Conservation (phyloP, 805 yeast genomes). For the Saccharomycopsis fodiens region DNA sequence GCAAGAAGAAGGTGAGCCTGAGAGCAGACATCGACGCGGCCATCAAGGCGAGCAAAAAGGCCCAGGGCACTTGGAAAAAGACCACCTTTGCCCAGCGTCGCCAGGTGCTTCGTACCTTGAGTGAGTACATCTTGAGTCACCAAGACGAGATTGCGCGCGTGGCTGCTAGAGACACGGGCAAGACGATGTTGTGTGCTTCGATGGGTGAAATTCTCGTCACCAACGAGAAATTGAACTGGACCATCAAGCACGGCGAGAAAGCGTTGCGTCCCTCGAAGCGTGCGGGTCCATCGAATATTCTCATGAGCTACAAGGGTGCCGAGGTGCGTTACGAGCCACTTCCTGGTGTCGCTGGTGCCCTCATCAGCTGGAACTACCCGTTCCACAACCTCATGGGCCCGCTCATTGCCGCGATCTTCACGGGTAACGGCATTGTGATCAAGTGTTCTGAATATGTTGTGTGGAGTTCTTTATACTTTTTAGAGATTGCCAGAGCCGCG, state of each 20-base stretch:
- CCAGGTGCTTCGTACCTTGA: constrained; percentile 61
- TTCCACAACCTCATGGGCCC: constrained; percentile 94
- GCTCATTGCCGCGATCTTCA: constrained; percentile 74
- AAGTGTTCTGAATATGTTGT: constrained; percentile 95
- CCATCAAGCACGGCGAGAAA: constrained; percentile 70
- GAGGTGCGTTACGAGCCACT: constrained; percentile 91
- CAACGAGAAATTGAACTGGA: constrained; percentile 88
- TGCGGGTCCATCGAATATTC: constrained; percentile 79
- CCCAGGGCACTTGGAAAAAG: constrained; percentile 44
- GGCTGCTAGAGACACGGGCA: constrained; percentile 95
- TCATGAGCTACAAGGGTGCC: constrained; percentile 87
- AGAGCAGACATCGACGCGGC: constrained; percentile 62
- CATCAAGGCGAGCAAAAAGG: constrained; percentile 43
- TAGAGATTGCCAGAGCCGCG: constrained; percentile 63
- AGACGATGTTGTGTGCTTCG: constrained; percentile 90
- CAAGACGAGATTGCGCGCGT: constrained; percentile 85
- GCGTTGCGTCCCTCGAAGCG: constrained; percentile 65
- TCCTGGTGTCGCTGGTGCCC: constrained; percentile 68
- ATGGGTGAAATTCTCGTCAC: constrained; percentile 97
- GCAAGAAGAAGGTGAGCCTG: constrained; percentile 58
- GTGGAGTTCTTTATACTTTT: constrained; percentile 84
- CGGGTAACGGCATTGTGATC: constrained; percentile 87
- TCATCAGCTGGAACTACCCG: constrained; percentile 97
- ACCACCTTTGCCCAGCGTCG: constrained; percentile 62
- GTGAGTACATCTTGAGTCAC: constrained; percentile 64